Percentiles rank a stretch among this genome's conserved stretches.
Conservation (phyloP, 2,329 filamentous ascomycete genomes). For the Trichophyton verrucosum region DNA sequence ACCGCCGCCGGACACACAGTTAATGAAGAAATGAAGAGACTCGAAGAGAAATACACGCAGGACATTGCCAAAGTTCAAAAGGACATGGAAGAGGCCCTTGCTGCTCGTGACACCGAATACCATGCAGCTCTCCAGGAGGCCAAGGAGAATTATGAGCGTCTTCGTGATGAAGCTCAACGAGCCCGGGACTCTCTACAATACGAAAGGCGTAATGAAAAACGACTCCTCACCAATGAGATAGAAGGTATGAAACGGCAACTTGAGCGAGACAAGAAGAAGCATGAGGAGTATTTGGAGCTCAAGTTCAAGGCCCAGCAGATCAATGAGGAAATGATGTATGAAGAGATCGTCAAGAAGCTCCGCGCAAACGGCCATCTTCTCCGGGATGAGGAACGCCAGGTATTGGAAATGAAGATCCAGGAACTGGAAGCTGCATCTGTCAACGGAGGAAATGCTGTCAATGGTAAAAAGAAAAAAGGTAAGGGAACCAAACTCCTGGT, state of each 20-base stretch:
- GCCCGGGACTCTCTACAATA: constrained; percentile 2
- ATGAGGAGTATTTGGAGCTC: constrained; percentile 1
- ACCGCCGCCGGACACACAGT: background rate
- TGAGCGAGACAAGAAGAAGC: constrained; percentile 1
- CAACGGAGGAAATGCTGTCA: background rate
- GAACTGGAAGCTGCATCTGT: background rate
- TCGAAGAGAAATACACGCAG: constrained; percentile 5
- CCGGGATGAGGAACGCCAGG: background rate
- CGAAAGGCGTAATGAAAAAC: constrained; percentile 4
- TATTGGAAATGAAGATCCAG: constrained; percentile 1
- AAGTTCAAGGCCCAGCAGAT: constrained; percentile 5
- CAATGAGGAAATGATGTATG: constrained; percentile 4
- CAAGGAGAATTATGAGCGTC: constrained; percentile 6
- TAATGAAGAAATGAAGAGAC: constrained; percentile 6
- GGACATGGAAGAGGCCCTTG: constrained; percentile 4
- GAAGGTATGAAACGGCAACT: constrained; percentile 5
- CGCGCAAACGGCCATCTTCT: constrained; percentile 4
- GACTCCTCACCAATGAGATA: constrained; percentile 3
- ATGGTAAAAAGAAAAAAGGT: constrained; percentile 5
- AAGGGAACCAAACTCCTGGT: constrained; percentile 4
- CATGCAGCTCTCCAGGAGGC: constrained; percentile 2
- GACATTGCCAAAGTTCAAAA: constrained; percentile 5
- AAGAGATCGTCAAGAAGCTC: constrained; percentile 4
- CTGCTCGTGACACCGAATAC: constrained; percentile 4
- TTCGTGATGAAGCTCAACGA: constrained; percentile 4